Percentiles rank a stretch among this genome's conserved stretches.
Conservation (phyloP, 1,284 basidiomycete genomes). For the Austropuccinia psidii region DNA sequence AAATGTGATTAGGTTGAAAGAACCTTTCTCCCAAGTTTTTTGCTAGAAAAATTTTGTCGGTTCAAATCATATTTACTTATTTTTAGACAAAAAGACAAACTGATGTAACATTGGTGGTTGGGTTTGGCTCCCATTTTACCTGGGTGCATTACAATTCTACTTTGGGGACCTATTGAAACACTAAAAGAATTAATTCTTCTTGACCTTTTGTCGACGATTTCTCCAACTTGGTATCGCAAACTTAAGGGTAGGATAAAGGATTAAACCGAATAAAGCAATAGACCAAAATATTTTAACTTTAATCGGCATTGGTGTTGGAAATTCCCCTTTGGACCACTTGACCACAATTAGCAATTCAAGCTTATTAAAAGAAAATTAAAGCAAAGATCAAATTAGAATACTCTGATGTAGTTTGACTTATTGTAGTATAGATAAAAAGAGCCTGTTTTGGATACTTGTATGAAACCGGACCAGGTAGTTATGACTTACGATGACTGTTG, state of each 20-base stretch:
- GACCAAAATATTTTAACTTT: constrained; percentile 61
- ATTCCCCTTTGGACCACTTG: constrained; percentile 67
- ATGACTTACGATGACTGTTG: constrained; percentile 61
- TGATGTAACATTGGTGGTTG: too few relatives aligned
- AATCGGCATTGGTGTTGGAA: constrained; percentile 58
- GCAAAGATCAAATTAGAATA: neutral
- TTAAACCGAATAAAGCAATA: constrained; percentile 55
- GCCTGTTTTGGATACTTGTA: neutral
- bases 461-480: too few relatives aligned
- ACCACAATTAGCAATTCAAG: constrained; percentile 53
- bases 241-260: constrained; percentile 61
- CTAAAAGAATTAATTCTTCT: too few relatives aligned
- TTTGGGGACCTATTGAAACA: too few relatives aligned
- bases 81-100: too few relatives aligned
- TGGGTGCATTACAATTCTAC: too few relatives aligned
- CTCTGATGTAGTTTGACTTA: neutral
- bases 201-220: too few relatives aligned
- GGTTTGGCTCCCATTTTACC: too few relatives aligned
- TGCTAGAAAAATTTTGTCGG: too few relatives aligned
- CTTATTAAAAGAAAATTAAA: neutral
- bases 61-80: too few relatives aligned
- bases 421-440: neutral
- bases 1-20: too few relatives aligned
- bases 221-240: constrained; percentile 49
- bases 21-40: too few relatives aligned